Evolutionary conservation across 768 basidiomycete species (phyloP), one percentile per base, ranked within the genome.

Genomic region (Russula griseocarnosa): DNA sequence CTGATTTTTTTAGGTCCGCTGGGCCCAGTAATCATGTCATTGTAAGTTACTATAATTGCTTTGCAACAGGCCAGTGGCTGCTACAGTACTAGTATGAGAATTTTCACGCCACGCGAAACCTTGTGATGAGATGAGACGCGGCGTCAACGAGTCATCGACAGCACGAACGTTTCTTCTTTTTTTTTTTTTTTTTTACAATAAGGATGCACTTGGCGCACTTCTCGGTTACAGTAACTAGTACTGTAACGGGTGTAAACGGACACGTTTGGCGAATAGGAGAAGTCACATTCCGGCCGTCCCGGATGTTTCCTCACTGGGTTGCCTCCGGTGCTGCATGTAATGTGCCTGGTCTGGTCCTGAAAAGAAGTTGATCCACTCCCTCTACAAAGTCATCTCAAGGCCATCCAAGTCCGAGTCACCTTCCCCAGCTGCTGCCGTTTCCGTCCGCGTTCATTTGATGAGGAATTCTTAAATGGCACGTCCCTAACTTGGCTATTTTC

Each of bases 301-400:
- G 52, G 63, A 65, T 58, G 50, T 63, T 56, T 57, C 50, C 55
- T 44, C 32, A 13, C 47, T 49, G 8, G 24, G 5, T 13, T 24
- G 13, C 26, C 9, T 22, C 24, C 14, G 24, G 24, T 36, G 9
- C 18, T 51, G 26, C 1, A 30, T 28, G 24, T 51, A n/a, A 34
- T 28, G 24, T 53, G 30, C 24, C 16, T 26, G 52, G 32, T 53
- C 16, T 26, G 52, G 32, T 53, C 52, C 52, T 34, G 52, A 54
- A 50, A 50, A 50, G 49, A 50, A 50, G 49, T 16, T 26, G 49
- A 50, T 50, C 26, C 26, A 50, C 26, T 26, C 44, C 44, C 44
- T 46, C 44, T 10, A 46, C 44, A 9, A 18, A 46, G n/a, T 8
- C 24, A 16, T 16, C 22, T 49, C 22, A 13, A 20, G n/a, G 11